phyloP scores from a whole-genome alignment of 352 stramenopile genomes.

The Phytophthora aleatoria region DNA sequence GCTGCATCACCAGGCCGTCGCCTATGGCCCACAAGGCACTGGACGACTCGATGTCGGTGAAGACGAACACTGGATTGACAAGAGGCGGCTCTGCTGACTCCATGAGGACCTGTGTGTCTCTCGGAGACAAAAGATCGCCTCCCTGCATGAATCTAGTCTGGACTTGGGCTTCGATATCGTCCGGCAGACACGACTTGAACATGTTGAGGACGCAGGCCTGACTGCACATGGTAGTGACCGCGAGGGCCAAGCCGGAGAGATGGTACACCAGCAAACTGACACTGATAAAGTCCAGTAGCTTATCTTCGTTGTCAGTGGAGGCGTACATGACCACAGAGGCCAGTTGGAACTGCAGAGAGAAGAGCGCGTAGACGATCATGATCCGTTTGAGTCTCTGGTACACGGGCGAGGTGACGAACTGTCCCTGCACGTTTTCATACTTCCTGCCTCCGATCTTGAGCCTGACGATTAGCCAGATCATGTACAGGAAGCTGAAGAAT shows the following conservation, averaged over 20 bases:
- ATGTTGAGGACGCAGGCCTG: constrained; percentile 50
- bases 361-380: constrained; percentile 69
- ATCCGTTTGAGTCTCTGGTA: constrained; percentile 74
- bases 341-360: constrained; percentile 66
- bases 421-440: constrained; percentile 69
- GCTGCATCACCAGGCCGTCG: constrained; percentile 50
- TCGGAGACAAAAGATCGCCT: constrained; percentile 42
- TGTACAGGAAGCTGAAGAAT: constrained; percentile 57
- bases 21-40: constrained; percentile 58
- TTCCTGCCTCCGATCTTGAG: constrained; percentile 60
- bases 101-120: constrained; percentile 45
- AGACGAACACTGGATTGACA: constrained; percentile 67
- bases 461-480: constrained; percentile 44
- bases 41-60: constrained; percentile 72
- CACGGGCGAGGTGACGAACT: constrained; percentile 67
- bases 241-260: constrained; percentile 43
- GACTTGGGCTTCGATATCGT: constrained; percentile 50
- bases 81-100: constrained; percentile 46
- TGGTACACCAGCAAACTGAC: constrained; percentile 50
- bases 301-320: constrained; percentile 28
- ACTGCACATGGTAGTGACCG: constrained; percentile 57
- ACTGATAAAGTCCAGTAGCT: constrained; percentile 47
- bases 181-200: constrained; percentile 41
- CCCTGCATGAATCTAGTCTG: constrained; percentile 45
- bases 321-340: constrained; percentile 55